phyloP scores from a whole-genome alignment of 2,329 filamentous ascomycete genomes.

The Diaporthe citri region DNA sequence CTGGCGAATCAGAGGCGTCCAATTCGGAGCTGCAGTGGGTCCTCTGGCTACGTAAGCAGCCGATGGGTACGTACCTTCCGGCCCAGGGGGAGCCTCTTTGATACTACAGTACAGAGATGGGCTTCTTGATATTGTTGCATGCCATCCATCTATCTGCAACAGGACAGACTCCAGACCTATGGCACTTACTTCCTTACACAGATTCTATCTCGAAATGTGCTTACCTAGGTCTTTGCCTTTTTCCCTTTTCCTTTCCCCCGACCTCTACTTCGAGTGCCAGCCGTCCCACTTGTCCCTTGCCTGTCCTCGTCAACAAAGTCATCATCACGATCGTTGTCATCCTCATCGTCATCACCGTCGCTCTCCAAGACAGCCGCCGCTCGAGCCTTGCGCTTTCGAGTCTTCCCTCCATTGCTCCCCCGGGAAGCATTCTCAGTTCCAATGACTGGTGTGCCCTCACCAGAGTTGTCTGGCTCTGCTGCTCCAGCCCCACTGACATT shows the following conservation, averaged over 20 bases:
- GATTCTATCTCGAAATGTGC: not conserved
- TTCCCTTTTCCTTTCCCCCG: slow-evolving; percentile 31
- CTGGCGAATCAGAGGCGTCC: slow-evolving; percentile 35
- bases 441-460: slow-evolving; percentile 37
- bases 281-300: slow-evolving; percentile 29
- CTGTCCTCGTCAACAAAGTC: slow-evolving; percentile 28
- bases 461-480: slow-evolving; percentile 16
- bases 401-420: slow-evolving; percentile 43
- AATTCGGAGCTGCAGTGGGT: slow-evolving; percentile 37
- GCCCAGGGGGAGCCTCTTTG: not conserved
- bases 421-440: not conserved
- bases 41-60: slow-evolving; percentile 19
- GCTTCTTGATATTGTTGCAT: not conserved
- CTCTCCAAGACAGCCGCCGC: slow-evolving; percentile 41
- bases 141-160: not conserved
- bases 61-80: not conserved
- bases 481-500: slow-evolving; percentile 51
- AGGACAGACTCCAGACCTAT: not conserved
- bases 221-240: slow-evolving; percentile 24
- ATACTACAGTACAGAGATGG: not conserved
- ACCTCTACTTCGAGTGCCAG: slow-evolving; percentile 24
- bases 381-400: slow-evolving; percentile 43
- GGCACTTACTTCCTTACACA: not conserved
- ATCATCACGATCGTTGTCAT: slow-evolving; percentile 27
- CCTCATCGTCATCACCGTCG: slow-evolving; percentile 43